A percentile compares a stretch with the other conserved stretches of the same genome.
phyloP scores from a whole-genome alignment of 2,329 filamentous ascomycete genomes.

The Penicillium sp. region DNA sequence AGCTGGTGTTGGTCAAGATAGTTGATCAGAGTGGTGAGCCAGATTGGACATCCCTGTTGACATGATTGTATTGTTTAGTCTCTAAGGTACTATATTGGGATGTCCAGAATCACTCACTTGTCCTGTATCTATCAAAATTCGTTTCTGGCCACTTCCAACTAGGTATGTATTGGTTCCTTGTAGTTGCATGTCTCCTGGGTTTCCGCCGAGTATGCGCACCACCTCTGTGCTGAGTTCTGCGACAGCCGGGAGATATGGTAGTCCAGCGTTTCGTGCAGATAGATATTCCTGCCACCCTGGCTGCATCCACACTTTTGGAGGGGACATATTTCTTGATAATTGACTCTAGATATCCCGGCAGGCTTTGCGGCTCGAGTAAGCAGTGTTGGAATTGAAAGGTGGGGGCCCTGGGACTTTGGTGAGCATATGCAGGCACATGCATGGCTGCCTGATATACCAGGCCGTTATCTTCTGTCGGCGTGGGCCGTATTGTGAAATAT shows the following conservation, averaged over 20 bases:
- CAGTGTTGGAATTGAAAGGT: neutral
- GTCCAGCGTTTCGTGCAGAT: conserved; percentile 2
- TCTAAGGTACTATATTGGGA: neutral
- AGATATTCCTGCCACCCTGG: conserved; percentile 8
- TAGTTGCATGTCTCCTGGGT: conserved; percentile 41
- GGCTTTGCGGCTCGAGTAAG: neutral
- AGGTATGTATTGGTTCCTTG: conserved; percentile 43
- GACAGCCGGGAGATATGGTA: conserved; percentile 39
- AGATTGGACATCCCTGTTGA: conserved; percentile 4
- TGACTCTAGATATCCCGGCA: neutral
- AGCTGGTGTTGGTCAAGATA: conserved; percentile 3
- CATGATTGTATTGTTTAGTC: neutral
- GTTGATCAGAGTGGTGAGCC: conserved; percentile 4
- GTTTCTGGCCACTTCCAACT: conserved; percentile 32
- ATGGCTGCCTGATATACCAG: neutral
- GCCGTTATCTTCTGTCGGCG: too few species aligned
- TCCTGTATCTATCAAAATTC: conserved; percentile 37
- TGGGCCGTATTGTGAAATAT: too few species aligned
- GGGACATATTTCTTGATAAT: neutral
- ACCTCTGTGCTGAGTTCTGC: conserved; percentile 40
- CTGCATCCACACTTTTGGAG: neutral
- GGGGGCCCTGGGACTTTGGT: neutral
- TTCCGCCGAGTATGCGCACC: conserved; percentile 43
- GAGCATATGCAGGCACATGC: neutral
- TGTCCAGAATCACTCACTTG: neutral